A percentile compares a stretch with the other conserved stretches of the same genome.
Conservation (phyloP, 139 green algal species). For the Spirogloea muscicola region DNA sequence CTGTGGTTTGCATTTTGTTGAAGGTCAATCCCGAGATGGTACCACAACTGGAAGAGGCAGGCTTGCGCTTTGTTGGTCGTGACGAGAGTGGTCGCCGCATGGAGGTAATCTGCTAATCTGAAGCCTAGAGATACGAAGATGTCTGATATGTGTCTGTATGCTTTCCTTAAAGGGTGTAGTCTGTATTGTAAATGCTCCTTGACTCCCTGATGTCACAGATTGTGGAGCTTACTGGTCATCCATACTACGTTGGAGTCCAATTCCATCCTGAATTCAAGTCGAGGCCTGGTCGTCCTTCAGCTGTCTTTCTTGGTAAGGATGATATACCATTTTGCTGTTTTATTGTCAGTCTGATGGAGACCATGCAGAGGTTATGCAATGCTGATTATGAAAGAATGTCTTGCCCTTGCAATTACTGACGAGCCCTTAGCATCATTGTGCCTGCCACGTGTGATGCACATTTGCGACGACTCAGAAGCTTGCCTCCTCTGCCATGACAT, state of each 20-base stretch:
- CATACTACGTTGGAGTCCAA: constrained; percentile 85
- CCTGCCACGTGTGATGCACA: no score
- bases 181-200: not conserved
- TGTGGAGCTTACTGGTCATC: constrained; percentile 81
- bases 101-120: constrained; percentile 57
- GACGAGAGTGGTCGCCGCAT: constrained; percentile 90
- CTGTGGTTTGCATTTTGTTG: not conserved
- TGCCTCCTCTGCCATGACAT: no score
- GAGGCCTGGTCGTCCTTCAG: constrained; percentile 51
- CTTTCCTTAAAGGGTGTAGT: not conserved
- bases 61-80: constrained; percentile 81
- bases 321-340: no score
- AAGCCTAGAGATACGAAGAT: not conserved
- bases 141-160: not conserved
- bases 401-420: no score
- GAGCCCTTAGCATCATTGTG: no score
- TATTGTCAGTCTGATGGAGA: no score
- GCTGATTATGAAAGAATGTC: no score
- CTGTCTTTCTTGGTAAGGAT: constrained; percentile 54
- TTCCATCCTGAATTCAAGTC: constrained; percentile 94
- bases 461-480: no score
- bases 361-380: no score
- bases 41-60: constrained; percentile 72
- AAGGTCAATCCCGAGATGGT: constrained; percentile 90
- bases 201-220: constrained; percentile 58